phyloP scores from a whole-genome alignment of 441 rosid genomes.

The Gossypium aridum region DNA sequence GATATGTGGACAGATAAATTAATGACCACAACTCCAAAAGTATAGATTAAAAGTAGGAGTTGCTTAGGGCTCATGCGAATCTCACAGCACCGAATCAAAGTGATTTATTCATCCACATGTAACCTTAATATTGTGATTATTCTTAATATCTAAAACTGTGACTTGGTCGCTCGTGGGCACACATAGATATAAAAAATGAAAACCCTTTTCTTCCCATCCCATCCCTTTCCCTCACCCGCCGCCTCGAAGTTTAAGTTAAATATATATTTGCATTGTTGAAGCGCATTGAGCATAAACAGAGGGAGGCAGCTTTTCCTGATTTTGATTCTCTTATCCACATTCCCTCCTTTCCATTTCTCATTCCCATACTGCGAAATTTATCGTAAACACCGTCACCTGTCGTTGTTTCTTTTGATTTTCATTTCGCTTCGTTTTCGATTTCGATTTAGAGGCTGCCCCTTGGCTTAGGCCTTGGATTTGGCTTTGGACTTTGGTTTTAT shows the following conservation, averaged over 20 bases:
- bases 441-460: not conserved
- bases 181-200: not conserved
- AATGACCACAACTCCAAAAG: too few relatives aligned
- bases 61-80: too few relatives aligned
- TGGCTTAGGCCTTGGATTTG: constrained; percentile 1
- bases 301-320: not conserved
- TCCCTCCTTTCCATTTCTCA: not conserved
- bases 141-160: not conserved
- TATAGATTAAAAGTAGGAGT: too few relatives aligned
- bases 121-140: not conserved
- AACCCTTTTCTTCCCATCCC: not conserved
- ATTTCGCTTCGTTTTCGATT: not conserved
- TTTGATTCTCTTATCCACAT: not conserved
- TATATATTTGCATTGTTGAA: not conserved
- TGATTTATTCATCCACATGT: not conserved
- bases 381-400: not conserved
- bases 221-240: not conserved
- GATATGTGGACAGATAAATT: too few relatives aligned
- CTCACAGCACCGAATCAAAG: too few relatives aligned
- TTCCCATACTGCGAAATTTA: not conserved
- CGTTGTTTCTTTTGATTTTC: not conserved
- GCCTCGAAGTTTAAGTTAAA: not conserved
- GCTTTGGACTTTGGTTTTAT: constrained; percentile 20
- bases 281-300: not conserved
- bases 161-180: not conserved